Base-by-base conservation (phyloP, 148 eudicot species). In the Heliosperma pusillum region DNA sequence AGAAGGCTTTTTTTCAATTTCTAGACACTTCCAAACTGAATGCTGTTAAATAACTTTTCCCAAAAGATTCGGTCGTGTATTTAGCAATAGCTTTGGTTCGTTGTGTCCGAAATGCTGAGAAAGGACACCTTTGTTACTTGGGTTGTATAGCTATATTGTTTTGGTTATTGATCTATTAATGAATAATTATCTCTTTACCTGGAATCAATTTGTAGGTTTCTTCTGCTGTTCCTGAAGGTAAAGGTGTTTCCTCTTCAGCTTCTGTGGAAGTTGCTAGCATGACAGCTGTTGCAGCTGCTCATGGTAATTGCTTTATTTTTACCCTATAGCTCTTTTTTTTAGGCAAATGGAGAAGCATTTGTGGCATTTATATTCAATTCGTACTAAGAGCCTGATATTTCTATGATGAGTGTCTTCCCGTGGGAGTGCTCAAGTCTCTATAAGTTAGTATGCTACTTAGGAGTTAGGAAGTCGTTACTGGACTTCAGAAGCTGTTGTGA, bases 211-310 rank as follows among this genome's bases (percentile, higher is more conserved):
- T 81, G 57, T 79, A 95, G 99, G 99, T 95, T 56, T 95, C 93
- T 76, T 95, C 99, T 62, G 97, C 99, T 79, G 99, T 95, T 53
- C 99, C 99, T 61, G 99, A 95, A 87, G 99, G 99, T 61, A 95
- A 95, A 90, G 99, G 99, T 82, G 99, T 95, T 75, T 95, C 99
- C 69, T 95, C 99, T 72, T 95, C 99, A 60, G 99, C 99, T 66
- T 86, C 97, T 64, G 91, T 95, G 63, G 99, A 95, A 83, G 99
- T 95, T 60, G 96, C 99, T 70, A 95, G 91, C 85, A 95, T 95
- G 99, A 87, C 96, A 83, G 99, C 99, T 45, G 77, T 95, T 80
- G 99, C 97, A 73, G 97, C 99, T 80, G 93, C 97, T 80, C 96
- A 89, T 82, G 97, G 99, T 95, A 75, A 80, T 59, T 27, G 19